Percentiles rank a stretch among this genome's conserved stretches.
These are phyloP conservation scores for Miscanthus lutarioriparius DNA, from an alignment of 176 grass and related monocot species.

Conservation along the genomic window DNA sequence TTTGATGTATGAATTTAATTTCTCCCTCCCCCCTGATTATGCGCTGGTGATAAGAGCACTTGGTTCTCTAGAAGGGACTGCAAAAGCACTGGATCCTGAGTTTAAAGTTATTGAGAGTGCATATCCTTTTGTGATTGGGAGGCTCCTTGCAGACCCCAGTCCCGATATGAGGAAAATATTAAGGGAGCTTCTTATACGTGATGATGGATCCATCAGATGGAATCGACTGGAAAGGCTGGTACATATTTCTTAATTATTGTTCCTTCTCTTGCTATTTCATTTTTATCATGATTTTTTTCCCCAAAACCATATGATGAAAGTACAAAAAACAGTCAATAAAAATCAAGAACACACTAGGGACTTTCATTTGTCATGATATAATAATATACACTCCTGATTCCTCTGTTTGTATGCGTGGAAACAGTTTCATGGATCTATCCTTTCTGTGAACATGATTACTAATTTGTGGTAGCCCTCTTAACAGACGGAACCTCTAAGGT, in stretches of 20 bases:
- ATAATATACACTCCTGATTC: neutral
- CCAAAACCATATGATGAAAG: neutral
- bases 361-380: neutral
- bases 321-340: neutral
- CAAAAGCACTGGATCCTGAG: slow-evolving; percentile 91
- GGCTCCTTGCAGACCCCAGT: slow-evolving; percentile 82
- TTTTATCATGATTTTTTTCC: neutral
- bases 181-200: slow-evolving; percentile 75
- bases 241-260: slow-evolving; percentile 21
- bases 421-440: neutral
- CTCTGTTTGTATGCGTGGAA: neutral
- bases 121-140: slow-evolving; percentile 92
- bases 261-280: slow-evolving; percentile 1
- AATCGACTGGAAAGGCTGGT: slow-evolving; percentile 89
- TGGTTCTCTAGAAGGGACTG: slow-evolving; percentile 94
- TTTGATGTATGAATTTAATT: slow-evolving; percentile 96
- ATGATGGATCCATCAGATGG: slow-evolving; percentile 92
- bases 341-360: neutral
- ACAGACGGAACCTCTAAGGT: neutral
- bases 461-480: neutral
- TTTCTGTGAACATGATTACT: neutral
- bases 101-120: slow-evolving; percentile 97
- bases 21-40: slow-evolving; percentile 95
- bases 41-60: slow-evolving; percentile 92
- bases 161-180: slow-evolving; percentile 97